Base-by-base conservation (phyloP, 495 filamentous ascomycete genomes). In the Trichoderma reesei region DNA sequence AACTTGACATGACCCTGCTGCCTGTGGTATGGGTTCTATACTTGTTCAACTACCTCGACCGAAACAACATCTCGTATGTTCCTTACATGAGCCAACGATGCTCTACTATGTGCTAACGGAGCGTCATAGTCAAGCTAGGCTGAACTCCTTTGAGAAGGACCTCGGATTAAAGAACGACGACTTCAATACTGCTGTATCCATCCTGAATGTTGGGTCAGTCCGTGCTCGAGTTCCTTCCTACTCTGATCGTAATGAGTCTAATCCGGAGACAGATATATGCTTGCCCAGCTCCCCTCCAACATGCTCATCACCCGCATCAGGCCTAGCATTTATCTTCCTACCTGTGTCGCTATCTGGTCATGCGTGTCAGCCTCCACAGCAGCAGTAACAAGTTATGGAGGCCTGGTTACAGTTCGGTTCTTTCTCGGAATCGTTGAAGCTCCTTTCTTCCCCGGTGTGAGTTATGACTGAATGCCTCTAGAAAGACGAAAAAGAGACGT, bases 31-130 rank as follows among this genome's bases (percentile, higher is more conserved):
- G 70, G 37, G 63, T 73, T 61, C 74, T 76, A 80, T 91, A 92
- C 69, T 89, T 92, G 67, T 73, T 92, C 69, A 92, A 92, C 69
- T 94, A 91, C 72, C 78, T 92, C 65, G 90, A 92, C 72, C 81
- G 90, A 67, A 78, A 65, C 13, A 79, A 79, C 65, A 71, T 78
- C 7, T 66, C 71, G 0, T 74, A 81, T 63, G 78, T 75, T 5
- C 71, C 77, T 10, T 72, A 80, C 9, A 18, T 10, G 31, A 34
- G 34, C 9, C 26, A 33, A 31, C 11, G 0, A 14, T 16, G 4
- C 6, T 5, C 18, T 14, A 10, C 34, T 56, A 31, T 5, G 0
- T 31, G 11, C 51, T 56, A 34, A 56, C 10, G 13, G 0, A 3
- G 11, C 7, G 9, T 16, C 7, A 16, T 56, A 56, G 51, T 10